phyloP scores from a whole-genome alignment of 2,329 filamentous ascomycete genomes.

The Clarireedia homoeocarpa region DNA sequence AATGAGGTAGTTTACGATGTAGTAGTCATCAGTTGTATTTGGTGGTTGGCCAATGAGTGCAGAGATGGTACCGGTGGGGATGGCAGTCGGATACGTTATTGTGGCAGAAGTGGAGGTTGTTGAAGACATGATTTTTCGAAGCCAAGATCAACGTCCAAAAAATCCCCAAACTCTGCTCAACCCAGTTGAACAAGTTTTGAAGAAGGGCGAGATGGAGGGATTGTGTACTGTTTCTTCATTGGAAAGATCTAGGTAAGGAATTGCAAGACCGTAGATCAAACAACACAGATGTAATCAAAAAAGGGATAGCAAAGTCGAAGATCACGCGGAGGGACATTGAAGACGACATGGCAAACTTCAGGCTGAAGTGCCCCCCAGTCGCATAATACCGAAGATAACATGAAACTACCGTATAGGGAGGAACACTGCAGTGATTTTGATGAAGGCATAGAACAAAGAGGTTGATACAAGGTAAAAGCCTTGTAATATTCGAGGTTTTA shows the following conservation, averaged over 20 bases:
- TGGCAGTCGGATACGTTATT: neutral
- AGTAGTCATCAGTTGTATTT: conserved; percentile 26
- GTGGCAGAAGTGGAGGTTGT: neutral
- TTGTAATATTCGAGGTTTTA: neutral
- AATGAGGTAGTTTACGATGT: conserved; percentile 25
- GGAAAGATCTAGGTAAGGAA: too few species aligned
- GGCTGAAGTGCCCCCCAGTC: neutral
- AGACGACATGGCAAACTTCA: neutral
- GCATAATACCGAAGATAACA: neutral
- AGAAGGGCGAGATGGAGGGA: too few species aligned
- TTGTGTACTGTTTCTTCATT: too few species aligned
- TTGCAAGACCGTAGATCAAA: too few species aligned
- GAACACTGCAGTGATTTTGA: neutral
- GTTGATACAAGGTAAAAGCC: neutral
- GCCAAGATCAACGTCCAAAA: too few species aligned
- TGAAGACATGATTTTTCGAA: neutral
- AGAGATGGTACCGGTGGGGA: conserved; percentile 18
- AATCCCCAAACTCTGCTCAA: too few species aligned
- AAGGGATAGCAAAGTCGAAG: too few species aligned
- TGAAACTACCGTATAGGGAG: neutral
- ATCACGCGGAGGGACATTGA: neutral
- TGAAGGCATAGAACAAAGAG: neutral
- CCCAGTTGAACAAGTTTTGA: too few species aligned
- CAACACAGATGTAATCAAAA: too few species aligned
- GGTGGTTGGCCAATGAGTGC: conserved; percentile 24